Conservation (phyloP, 106 monocot genomes). For the Phalaenopsis equestris region DNA sequence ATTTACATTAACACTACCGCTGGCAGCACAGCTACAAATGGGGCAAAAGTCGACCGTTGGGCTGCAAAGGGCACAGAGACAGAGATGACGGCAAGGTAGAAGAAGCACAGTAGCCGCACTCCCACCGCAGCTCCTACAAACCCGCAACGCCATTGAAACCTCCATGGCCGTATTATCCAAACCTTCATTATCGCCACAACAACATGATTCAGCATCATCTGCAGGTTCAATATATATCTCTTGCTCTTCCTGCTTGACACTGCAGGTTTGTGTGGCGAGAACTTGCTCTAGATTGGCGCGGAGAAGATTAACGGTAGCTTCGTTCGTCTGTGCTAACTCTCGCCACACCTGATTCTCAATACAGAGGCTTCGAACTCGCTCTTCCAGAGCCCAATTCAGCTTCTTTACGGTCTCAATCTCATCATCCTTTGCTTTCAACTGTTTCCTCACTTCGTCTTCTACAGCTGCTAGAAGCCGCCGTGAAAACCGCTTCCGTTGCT, state of each 20-base stretch:
- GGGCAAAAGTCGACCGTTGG: background rate
- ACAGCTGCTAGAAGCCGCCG: background rate
- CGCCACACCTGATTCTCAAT: constrained; percentile 5
- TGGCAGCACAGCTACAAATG: constrained; percentile 19
- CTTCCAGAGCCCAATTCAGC: constrained; percentile 9
- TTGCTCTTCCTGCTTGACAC: background rate
- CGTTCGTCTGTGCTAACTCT: constrained; percentile 6
- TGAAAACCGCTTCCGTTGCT: background rate
- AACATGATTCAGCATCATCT: constrained; percentile 6
- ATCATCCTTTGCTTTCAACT: constrained; percentile 3
- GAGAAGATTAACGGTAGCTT: constrained; percentile 1
- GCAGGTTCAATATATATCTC: background rate
- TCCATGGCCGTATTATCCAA: background rate
- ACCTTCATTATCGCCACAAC: background rate
- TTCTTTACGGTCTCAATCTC: constrained; percentile 7
- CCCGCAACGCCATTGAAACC: background rate
- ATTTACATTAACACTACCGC: constrained; percentile 41
- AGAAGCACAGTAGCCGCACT: constrained; percentile 12
- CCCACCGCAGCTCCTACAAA: background rate
- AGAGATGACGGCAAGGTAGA: constrained; percentile 14
- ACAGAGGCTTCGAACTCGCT: background rate
- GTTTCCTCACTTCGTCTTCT: background rate
- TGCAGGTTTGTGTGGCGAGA: background rate
- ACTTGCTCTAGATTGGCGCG: constrained; percentile 4
- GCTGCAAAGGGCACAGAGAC: constrained; percentile 7